A percentile compares a stretch with the other conserved stretches of the same genome.
Evolutionary conservation across 129 eudicot species (phyloP).

Genomic region (Centella asiatica): DNA sequence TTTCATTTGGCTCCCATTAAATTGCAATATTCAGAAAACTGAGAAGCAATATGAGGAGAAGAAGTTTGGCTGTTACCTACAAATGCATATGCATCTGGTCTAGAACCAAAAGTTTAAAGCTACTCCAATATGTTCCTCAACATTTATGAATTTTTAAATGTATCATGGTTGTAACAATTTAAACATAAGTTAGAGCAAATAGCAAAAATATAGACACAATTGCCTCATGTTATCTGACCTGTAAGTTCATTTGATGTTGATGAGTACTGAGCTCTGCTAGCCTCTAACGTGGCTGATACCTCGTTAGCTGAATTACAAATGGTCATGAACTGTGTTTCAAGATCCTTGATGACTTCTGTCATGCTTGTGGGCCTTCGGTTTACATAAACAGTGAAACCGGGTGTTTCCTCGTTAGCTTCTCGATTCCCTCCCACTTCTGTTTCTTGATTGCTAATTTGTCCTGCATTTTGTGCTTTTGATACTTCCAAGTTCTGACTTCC

Average conservation of each 20-base stretch:
- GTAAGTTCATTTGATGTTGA: conserved; percentile 62
- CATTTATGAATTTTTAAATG: no score
- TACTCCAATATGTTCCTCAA: neutral
- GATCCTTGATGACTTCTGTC: conserved; percentile 91
- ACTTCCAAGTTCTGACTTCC: conserved; percentile 47
- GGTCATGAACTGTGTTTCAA: conserved; percentile 69
- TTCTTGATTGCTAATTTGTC: conserved; percentile 56
- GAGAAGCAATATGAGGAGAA: no score
- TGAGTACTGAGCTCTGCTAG: conserved; percentile 66
- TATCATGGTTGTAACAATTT: no score
- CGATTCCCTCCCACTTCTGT: conserved; percentile 25
- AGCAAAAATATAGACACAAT: neutral
- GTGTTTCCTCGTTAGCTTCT: conserved; percentile 54
- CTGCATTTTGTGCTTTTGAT: conserved; percentile 44
- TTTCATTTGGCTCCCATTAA: no score
- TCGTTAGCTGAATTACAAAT: conserved; percentile 66
- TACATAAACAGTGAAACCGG: conserved; percentile 86
- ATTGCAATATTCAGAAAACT: no score
- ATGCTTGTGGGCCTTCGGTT: conserved; percentile 94
- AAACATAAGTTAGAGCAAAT: no score
- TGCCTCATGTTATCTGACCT: conserved; percentile 25
- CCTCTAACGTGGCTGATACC: conserved; percentile 70
- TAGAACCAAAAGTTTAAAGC: neutral
- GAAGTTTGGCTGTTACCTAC: neutral
- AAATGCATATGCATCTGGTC: neutral